Evolutionary conservation across 1,284 basidiomycete species (phyloP), one percentile per base, ranked within the genome.

Genomic region (Ustanciosporium gigantosporum): DNA sequence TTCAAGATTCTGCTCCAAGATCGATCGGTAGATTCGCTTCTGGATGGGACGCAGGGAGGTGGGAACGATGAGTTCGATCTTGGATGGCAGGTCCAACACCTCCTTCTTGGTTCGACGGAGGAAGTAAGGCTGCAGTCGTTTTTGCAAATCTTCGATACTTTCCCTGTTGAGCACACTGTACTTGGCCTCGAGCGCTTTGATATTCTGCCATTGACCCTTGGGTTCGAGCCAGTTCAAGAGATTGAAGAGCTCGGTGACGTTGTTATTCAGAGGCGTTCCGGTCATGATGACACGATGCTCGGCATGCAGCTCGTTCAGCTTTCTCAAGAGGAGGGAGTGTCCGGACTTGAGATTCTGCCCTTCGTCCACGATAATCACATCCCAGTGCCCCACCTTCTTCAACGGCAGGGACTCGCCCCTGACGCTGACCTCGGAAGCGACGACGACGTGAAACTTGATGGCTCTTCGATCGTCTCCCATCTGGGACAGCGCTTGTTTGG

Each of bases 261-360:
- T 97, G 80, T 97, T 97, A 78, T 98, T 96, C 42, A 98, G 80
- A 2, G 94, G 94, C 1, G 95, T 97, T 84, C 92, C 73, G 15
- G 93, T 95, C 84, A 97, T 88, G 43, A 97, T 87, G 34, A 97
- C 82, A 16, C 90, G 86, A 74, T 96, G 91, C 3, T 85, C 81
- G 25, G 84, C 85, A 25, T 87, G 87, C 44, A 97, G 81, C 57
- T 89, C 87, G 43, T 87, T 88, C 46, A 97, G 81, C 69, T 82
- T 86, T 82, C 93, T 95, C 20, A 97, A 83, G 42, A 91, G 78
- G 61, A 86, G 88, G 9, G 79, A 82, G 58, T 93, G 88, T 60
- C 79, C 79, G 5, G 66, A 65, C 56, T 80, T 81, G 34, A 81
- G 67, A 2, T 90, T 82, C 78, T 94, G 92, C 8, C 91, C 94